phyloP scores from a whole-genome alignment of 345 rosid genomes.

The Camelina hispida region DNA sequence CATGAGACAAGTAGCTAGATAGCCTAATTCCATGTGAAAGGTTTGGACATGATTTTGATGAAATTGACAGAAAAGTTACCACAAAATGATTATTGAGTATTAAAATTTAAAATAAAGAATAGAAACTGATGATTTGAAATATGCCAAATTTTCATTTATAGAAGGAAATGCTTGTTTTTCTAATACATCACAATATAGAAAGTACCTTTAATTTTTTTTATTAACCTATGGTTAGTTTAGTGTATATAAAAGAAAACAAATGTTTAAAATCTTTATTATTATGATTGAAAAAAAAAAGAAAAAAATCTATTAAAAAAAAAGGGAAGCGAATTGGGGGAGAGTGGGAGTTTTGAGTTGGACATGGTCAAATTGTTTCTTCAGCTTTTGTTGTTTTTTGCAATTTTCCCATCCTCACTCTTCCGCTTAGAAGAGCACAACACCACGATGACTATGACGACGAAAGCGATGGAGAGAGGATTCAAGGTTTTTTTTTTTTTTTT shows the following conservation, averaged over 20 bases:
- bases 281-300: no score
- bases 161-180: neutral
- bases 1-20: neutral
- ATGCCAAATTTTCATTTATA: neutral
- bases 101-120: no score
- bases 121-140: neutral
- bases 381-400: neutral
- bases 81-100: neutral
- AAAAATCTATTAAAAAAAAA: no score
- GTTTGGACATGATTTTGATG: neutral
- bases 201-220: no score
- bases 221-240: no score
- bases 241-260: no score
- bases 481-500: constrained; percentile 31
- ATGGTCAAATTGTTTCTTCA: constrained; percentile 7
- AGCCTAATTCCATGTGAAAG: neutral
- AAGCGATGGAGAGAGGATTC: constrained; percentile 38
- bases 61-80: neutral
- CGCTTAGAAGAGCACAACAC: constrained; percentile 8
- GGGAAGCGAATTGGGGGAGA: neutral
- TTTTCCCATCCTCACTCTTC: constrained; percentile 13
- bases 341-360: neutral
- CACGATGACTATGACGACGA: constrained; percentile 27
- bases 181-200: neutral
- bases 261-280: no score